Percentiles rank a stretch among this genome's conserved stretches.
These are phyloP conservation scores for Penicillium sp. DNA, from an alignment of 2,329 filamentous ascomycete species.

Conservation along the genomic window DNA sequence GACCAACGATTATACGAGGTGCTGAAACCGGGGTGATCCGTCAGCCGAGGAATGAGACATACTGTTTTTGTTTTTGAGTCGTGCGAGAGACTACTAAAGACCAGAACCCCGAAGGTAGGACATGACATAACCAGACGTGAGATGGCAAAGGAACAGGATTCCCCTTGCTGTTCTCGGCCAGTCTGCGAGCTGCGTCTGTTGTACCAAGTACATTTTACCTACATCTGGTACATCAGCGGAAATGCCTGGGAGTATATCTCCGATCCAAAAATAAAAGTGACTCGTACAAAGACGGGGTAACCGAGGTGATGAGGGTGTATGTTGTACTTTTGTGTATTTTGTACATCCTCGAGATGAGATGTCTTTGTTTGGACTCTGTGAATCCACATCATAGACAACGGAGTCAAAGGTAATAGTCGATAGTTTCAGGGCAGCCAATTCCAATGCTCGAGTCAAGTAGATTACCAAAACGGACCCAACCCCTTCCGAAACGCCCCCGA, in stretches of 20 bases:
- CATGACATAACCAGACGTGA: slow-evolving; percentile 24
- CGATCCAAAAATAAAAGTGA: slow-evolving; percentile 5
- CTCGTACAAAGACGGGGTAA: slow-evolving; percentile 4
- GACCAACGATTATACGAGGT: background rate
- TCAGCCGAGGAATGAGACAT: background rate
- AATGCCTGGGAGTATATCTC: background rate
- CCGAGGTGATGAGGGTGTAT: background rate
- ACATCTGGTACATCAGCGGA: slow-evolving; percentile 7
- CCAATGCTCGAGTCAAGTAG: slow-evolving; percentile 1
- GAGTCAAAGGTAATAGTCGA: background rate
- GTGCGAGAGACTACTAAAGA: slow-evolving; percentile 7
- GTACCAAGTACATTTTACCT: slow-evolving; percentile 1
- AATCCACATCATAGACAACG: background rate
- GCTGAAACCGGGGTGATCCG: slow-evolving; percentile 15
- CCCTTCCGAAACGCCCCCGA: slow-evolving; percentile 2
- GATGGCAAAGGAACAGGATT: slow-evolving; percentile 7
- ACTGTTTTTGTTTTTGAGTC: background rate
- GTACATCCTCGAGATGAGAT: background rate
- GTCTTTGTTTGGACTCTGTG: too few relatives aligned
- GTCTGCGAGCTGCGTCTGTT: slow-evolving; percentile 7
- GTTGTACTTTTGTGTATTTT: background rate
- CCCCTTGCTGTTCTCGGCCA: slow-evolving; percentile 19
- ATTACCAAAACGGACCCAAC: slow-evolving; percentile 18
- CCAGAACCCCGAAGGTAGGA: slow-evolving; percentile 18
- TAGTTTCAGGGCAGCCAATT: slow-evolving; percentile 9